phyloP scores from a whole-genome alignment of 139 green algal genomes.

The Closterium sp. region DNA sequence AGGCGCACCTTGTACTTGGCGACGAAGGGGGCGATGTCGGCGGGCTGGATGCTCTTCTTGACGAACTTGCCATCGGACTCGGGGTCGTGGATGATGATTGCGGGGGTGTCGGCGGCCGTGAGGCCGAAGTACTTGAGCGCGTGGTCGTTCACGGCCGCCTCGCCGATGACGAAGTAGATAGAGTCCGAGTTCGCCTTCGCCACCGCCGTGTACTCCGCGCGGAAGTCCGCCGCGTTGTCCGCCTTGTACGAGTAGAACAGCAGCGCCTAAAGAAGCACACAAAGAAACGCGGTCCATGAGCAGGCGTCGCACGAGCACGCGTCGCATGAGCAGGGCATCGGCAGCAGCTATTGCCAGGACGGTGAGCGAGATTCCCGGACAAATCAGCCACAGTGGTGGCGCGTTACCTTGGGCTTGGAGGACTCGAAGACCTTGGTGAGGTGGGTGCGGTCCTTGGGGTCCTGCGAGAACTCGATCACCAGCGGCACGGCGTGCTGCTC shows the following conservation, averaged over 20 bases:
- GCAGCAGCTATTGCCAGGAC: background rate
- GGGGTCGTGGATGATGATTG: conserved; percentile 38
- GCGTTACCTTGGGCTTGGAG: conserved; percentile 19
- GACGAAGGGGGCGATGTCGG: conserved; percentile 2
- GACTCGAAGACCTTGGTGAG: conserved; percentile 48
- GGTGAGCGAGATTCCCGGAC: too few relatives aligned
- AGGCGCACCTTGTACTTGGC: conserved; percentile 24
- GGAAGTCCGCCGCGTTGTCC: background rate
- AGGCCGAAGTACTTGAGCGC: conserved; percentile 44
- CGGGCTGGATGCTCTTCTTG: conserved; percentile 10
- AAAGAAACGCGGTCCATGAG: background rate
- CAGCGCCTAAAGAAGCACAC: conserved; percentile 21
- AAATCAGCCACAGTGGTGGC: too few relatives aligned
- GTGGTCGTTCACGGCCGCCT: conserved; percentile 29
- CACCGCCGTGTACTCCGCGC: background rate
- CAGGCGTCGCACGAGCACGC: background rate
- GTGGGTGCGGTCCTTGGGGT: conserved; percentile 9
- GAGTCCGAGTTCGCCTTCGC: conserved; percentile 7
- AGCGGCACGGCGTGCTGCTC: background rate
- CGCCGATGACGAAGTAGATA: conserved; percentile 38
- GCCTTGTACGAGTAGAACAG: conserved; percentile 32
- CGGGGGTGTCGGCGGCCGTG: background rate
- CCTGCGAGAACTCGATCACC: conserved; percentile 22
- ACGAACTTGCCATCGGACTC: conserved; percentile 26
- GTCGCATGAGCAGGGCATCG: background rate